These are phyloP conservation scores for Astrephomene gubernaculifera DNA, from an alignment of 139 green algal genomes.

Conservation along the genomic window DNA sequence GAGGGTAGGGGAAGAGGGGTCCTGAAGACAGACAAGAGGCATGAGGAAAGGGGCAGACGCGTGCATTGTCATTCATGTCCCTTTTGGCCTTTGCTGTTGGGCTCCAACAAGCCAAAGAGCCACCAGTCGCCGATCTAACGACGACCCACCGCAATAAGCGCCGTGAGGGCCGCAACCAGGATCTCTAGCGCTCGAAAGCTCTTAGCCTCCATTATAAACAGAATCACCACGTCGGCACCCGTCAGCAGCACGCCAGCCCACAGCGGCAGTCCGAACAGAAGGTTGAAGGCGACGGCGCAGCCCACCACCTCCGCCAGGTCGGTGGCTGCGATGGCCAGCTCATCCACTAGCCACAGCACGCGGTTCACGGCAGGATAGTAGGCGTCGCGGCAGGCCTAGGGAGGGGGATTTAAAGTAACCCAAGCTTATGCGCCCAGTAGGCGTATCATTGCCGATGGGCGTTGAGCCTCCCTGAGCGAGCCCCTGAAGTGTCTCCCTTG, in stretches of 20 bases:
- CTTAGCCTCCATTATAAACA: conserved; percentile 38
- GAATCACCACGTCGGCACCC: conserved; percentile 54
- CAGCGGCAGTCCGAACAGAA: conserved; percentile 59
- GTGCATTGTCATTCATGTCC: no score
- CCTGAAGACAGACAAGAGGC: no score
- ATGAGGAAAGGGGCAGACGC: no score
- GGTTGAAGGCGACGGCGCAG: conserved; percentile 61
- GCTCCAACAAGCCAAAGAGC: no score
- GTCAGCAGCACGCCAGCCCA: conserved; percentile 67
- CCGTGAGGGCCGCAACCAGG: conserved; percentile 24
- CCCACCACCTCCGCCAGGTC: conserved; percentile 71
- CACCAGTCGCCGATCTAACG: no score
- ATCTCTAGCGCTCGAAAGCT: conserved; percentile 63
- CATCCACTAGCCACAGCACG: conserved; percentile 67
- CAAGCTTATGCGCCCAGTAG: no score
- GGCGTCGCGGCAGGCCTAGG: conserved; percentile 65
- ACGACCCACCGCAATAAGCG: conserved; percentile 25
- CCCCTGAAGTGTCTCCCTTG: no score
- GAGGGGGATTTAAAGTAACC: no score
- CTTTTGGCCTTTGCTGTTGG: no score
- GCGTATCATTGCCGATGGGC: no score
- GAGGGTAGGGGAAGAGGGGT: neutral
- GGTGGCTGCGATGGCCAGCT: conserved; percentile 74
- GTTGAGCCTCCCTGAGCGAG: no score
- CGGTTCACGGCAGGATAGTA: conserved; percentile 57